Evolutionary conservation across 2,329 filamentous ascomycete genomes (phyloP).

Genomic region (Alternaria ventricosa): DNA sequence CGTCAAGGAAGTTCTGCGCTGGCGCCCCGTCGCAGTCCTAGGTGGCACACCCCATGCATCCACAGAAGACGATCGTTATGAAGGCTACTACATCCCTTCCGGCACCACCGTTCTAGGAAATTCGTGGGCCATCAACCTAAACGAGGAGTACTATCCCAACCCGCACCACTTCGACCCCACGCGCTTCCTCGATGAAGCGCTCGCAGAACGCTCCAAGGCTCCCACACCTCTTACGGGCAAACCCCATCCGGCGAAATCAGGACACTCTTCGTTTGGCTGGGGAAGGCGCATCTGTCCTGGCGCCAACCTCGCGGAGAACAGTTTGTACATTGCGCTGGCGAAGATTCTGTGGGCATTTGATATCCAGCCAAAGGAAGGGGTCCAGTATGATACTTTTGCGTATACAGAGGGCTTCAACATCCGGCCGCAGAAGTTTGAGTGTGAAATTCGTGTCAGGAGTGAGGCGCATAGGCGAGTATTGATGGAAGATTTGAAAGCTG

Average conservation of each 20-base stretch:
- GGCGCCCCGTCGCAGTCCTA: slow-evolving; percentile 51
- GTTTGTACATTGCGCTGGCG: slow-evolving; percentile 41
- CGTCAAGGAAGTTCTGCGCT: slow-evolving; percentile 47
- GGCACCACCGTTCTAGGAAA: slow-evolving; percentile 56
- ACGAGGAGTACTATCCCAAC: slow-evolving; percentile 49
- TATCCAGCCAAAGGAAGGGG: slow-evolving; percentile 37
- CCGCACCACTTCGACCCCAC: slow-evolving; percentile 51
- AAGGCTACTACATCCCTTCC: slow-evolving; percentile 57
- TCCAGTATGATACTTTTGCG: slow-evolving; percentile 48
- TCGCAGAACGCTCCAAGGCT: slow-evolving; percentile 24
- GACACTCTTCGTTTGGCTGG: slow-evolving; percentile 47
- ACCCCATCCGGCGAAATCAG: slow-evolving; percentile 37
- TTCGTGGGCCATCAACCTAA: slow-evolving; percentile 54
- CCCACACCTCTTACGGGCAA: slow-evolving; percentile 24
- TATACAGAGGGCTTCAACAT: slow-evolving; percentile 54
- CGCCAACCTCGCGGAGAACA: slow-evolving; percentile 39
- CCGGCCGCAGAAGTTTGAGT: slow-evolving; percentile 45
- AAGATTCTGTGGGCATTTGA: slow-evolving; percentile 48
- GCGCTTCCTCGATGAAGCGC: slow-evolving; percentile 45
- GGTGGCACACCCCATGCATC: slow-evolving; percentile 57
- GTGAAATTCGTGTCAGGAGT: slow-evolving; percentile 43
- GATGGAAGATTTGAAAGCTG: slow-evolving; percentile 35
- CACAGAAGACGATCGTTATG: slow-evolving; percentile 57
- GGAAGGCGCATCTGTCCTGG: slow-evolving; percentile 44
- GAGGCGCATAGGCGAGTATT: slow-evolving; percentile 38